Percentiles rank a stretch among this genome's conserved stretches.
Conservation (phyloP, 1,284 basidiomycete genomes). For the Hemileia vastatrix region DNA sequence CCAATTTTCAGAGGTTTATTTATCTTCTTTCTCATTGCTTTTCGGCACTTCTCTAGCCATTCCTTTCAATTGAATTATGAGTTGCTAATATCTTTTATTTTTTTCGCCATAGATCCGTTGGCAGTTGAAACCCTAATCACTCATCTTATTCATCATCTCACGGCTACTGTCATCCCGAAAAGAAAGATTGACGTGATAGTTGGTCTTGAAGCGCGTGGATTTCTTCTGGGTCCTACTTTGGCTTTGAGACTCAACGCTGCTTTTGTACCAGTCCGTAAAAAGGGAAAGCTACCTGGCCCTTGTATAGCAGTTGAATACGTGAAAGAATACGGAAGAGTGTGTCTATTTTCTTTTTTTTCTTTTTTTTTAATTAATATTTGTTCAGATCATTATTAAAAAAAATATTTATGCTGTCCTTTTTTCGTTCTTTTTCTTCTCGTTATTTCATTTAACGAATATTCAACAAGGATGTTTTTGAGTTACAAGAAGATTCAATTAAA, state of each 20-base stretch:
- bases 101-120: conserved; percentile 31
- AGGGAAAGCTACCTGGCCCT: conserved; percentile 83
- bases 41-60: background rate
- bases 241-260: conserved; percentile 83
- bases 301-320: conserved; percentile 68
- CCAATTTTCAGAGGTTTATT: conserved; percentile 16
- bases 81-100: background rate
- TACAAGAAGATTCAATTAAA: conserved; percentile 77
- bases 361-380: conserved; percentile 2
- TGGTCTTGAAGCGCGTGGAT: conserved; percentile 90
- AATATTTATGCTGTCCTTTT: background rate
- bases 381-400: background rate
- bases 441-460: background rate
- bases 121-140: conserved; percentile 63
- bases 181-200: conserved; percentile 87
- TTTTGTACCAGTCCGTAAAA: conserved; percentile 92
- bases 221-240: conserved; percentile 85
- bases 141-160: conserved; percentile 76
- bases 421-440: conserved; percentile 5
- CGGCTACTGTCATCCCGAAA: conserved; percentile 56
- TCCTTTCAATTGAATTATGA: background rate
- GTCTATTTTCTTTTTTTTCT: conserved; percentile 35
- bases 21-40: background rate
- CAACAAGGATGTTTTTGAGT: conserved; percentile 79
- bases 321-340: conserved; percentile 84